phyloP scores from a whole-genome alignment of 805 yeast species.

The Candida sonorensis region DNA sequence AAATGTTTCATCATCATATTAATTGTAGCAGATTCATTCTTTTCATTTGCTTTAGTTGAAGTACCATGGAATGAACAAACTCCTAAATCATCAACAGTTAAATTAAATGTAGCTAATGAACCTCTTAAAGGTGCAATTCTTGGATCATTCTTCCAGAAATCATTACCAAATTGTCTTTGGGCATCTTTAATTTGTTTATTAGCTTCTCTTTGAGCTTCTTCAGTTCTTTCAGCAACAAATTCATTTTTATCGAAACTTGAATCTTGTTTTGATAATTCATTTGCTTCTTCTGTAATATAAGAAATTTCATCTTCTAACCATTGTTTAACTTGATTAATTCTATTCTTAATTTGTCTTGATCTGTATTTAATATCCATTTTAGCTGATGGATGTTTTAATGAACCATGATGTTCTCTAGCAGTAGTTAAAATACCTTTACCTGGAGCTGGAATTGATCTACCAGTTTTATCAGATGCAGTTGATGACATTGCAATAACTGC shows the following conservation, averaged over 20 bases:
- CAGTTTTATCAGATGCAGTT: conserved; percentile 97
- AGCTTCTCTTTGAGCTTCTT: conserved; percentile 82
- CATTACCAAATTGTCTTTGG: conserved; percentile 91
- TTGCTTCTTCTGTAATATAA: conserved; percentile 65
- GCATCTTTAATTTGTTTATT: conserved; percentile 80
- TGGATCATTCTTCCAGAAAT: conserved; percentile 84
- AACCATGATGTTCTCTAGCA: conserved; percentile 88
- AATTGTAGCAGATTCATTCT: conserved; percentile 92
- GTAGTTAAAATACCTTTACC: conserved; percentile 99
- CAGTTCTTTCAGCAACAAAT: conserved; percentile 76
- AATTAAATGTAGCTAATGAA: conserved; percentile 87
- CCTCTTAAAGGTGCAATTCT: conserved; percentile 97
- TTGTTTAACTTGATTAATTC: conserved; percentile 66
- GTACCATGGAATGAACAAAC: conserved; percentile 99
- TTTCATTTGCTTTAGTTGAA: conserved; percentile 96
- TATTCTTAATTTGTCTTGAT: conserved; percentile 77
- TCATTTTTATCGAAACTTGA: conserved; percentile 44
- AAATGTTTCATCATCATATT: conserved; percentile 89
- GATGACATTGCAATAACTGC: conserved; percentile 93
- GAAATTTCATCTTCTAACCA: conserved; percentile 85
- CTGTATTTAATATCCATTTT: conserved; percentile 89
- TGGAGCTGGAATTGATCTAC: conserved; percentile 99
- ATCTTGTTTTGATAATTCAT: conserved; percentile 37
- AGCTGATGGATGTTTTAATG: conserved; percentile 70
- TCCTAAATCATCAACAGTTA: conserved; percentile 89